Evolutionary conservation across 2,329 filamentous ascomycete species (phyloP), one percentile per base, ranked within the genome.

Genomic region (Aspergillus brasiliensis): DNA sequence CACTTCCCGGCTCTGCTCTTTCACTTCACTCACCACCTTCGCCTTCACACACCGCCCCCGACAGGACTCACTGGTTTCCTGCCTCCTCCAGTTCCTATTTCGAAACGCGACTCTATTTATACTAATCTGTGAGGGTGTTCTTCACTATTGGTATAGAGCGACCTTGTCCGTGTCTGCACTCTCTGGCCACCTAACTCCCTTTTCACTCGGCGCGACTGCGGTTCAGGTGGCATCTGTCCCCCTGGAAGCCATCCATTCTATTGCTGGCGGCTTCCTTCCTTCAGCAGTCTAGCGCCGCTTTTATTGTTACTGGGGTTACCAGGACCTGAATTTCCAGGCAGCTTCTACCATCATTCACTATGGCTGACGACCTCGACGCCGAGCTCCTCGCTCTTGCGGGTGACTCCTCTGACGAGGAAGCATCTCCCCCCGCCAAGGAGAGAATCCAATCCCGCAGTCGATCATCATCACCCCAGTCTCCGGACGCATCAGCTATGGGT

Each of bases 301-400:
- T 28, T 27, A 5, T 38, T 21, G 28, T 34, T 8, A n/a, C 38
- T 55, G 47, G 19, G 47, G 42, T 52, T 49, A 52, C 34, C 58
- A 49, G 19, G 48, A 59, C 56, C 56, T 61, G 51, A 61, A 38
- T 48, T 51, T 60, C 58, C 61, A 58, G 48, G 57, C 52, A 34
- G 51, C 21, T 23, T 21, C 42, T n/a, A 37, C 42, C 44, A 31
- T 58, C 15, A 68, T 68, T 71, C 65, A 83, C 65, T 71, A 96
- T 97, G 92, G 90, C 91, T 58, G 91, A 76, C 60, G 75, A 94
- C 73, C 85, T 97, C 67, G 94, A 98, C 74, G 92, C 94, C 70
- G 94, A 97, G 81, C 88, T 98, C 66, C 89, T 98, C 65, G 93
- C 91, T 72, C 88, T 98, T 66, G 95, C 93, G 57, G 95, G 91